phyloP scores from a whole-genome alignment of 2,329 filamentous ascomycete genomes.

The Metarhizium rileyi region DNA sequence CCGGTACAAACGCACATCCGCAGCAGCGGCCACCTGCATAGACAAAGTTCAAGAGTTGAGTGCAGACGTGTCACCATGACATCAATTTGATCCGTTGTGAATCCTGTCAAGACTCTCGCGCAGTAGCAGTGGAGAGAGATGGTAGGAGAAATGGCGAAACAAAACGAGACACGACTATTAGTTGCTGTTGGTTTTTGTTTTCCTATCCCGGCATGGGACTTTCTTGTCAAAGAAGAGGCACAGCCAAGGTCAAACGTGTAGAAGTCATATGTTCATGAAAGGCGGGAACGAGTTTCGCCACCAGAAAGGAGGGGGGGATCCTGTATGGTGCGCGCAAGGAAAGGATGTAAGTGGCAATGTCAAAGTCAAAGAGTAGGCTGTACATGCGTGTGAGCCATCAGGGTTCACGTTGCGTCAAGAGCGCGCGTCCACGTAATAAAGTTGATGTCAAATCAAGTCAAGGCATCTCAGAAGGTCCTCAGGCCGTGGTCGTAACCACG shows the following conservation, averaged over 20 bases:
- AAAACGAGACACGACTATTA: background rate
- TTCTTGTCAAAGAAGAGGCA: background rate
- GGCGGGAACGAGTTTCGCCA: slow-evolving; percentile 9
- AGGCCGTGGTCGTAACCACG: slow-evolving; percentile 1
- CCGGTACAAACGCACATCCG: background rate
- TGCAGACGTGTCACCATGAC: background rate
- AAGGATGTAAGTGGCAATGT: slow-evolving; percentile 9
- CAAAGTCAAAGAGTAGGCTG: slow-evolving; percentile 13
- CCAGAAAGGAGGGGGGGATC: background rate
- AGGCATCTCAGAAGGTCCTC: slow-evolving; percentile 18
- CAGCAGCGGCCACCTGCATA: background rate
- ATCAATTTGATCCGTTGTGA: background rate
- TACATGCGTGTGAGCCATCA: slow-evolving; percentile 23
- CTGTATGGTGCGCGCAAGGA: background rate
- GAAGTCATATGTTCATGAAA: slow-evolving; percentile 14
- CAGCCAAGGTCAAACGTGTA: background rate
- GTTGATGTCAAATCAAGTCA: slow-evolving; percentile 23
- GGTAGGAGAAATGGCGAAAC: background rate
- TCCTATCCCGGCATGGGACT: background rate
- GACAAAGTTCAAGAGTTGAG: background rate
- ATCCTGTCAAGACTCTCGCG: background rate
- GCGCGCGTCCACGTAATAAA: slow-evolving; percentile 14
- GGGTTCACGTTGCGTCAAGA: slow-evolving; percentile 15
- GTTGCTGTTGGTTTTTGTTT: background rate
- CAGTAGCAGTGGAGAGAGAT: background rate